These are phyloP conservation scores for Schwanniomyces vanrijiae DNA, from an alignment of 805 yeast species.

Conservation along the genomic window DNA sequence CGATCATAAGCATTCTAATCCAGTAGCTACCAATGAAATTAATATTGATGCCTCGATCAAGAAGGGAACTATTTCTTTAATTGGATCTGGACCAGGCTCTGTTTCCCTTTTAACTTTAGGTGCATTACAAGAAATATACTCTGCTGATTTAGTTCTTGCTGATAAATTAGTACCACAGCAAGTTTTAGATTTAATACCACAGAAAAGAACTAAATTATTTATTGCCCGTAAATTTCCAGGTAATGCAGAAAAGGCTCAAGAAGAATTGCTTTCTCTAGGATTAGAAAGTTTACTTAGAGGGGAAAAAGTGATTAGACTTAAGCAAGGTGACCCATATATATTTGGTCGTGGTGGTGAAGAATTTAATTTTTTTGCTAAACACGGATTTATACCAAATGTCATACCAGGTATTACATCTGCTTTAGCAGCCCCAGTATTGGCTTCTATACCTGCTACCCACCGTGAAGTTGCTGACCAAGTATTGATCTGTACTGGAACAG, in stretches of 20 bases:
- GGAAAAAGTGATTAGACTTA: constrained; percentile 78
- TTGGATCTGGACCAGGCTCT: constrained; percentile 95
- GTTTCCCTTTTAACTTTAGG: constrained; percentile 79
- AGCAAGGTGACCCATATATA: constrained; percentile 96
- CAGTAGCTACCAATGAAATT: constrained; percentile 4
- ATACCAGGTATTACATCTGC: constrained; percentile 91
- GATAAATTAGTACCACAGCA: constrained; percentile 92
- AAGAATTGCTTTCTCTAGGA: constrained; percentile 76
- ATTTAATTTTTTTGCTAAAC: constrained; percentile 59
- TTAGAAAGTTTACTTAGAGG: constrained; percentile 64
- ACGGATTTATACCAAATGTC: constrained; percentile 73
- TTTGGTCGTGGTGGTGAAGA: constrained; percentile 98
- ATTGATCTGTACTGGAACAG: constrained; percentile 91
- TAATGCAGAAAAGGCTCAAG: constrained; percentile 91
- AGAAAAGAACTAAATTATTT: constrained; percentile 62
- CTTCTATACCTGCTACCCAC: constrained; percentile 88
- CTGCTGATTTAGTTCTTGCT: constrained; percentile 83
- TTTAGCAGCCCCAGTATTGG: constrained; percentile 78
- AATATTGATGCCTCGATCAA: neutral
- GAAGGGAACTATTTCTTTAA: constrained; percentile 68
- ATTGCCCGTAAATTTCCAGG: constrained; percentile 96
- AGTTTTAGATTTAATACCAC: constrained; percentile 80
- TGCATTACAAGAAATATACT: constrained; percentile 74
- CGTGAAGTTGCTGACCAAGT: constrained; percentile 92
- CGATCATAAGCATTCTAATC: constrained; percentile 8